A percentile compares a stretch with the other conserved stretches of the same genome.
Conservation (phyloP, 345 rosid genomes). For the Hypericum androsaemum region DNA sequence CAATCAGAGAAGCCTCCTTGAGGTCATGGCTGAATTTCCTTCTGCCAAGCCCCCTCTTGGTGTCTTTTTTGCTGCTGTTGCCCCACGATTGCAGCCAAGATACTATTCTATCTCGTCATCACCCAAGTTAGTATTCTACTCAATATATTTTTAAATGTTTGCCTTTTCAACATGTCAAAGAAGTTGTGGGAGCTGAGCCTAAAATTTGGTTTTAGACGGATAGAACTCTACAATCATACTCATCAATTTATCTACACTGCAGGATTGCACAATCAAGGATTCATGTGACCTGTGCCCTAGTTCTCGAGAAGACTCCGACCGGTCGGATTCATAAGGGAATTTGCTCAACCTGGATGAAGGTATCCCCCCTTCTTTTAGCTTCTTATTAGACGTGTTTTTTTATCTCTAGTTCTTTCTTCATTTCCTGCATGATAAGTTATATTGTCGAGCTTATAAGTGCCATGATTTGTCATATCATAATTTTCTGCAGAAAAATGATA, state of each 20-base stretch:
- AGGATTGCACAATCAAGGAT: constrained; percentile 60
- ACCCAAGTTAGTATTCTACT: constrained; percentile 48
- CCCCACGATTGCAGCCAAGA: constrained; percentile 85
- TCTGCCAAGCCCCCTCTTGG: constrained; percentile 88
- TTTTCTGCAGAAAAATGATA: no score
- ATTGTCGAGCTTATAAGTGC: not conserved
- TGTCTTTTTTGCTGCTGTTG: constrained; percentile 87
- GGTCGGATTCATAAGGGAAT: constrained; percentile 86
- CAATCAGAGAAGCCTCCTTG: constrained; percentile 88
- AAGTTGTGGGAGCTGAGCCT: no score
- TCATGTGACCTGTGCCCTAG: constrained; percentile 93
- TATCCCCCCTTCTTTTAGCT: not conserved
- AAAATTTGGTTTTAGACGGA: constrained; percentile 7
- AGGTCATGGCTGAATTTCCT: constrained; percentile 85
- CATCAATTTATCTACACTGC: constrained; percentile 16
- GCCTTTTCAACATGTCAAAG: not conserved
- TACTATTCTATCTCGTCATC: constrained; percentile 95
- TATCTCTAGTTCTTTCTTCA: not conserved
- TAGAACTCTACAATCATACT: constrained; percentile 1
- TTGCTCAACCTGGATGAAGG: constrained; percentile 99
- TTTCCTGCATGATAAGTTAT: not conserved
- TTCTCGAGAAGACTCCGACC: constrained; percentile 67
- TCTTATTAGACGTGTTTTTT: not conserved
- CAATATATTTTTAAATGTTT: not conserved
- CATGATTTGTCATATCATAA: no score